A percentile compares a stretch with the other conserved stretches of the same genome.
phyloP scores from a whole-genome alignment of 371 early-diverging fungal species.

The Rhizomucor pusillus region DNA sequence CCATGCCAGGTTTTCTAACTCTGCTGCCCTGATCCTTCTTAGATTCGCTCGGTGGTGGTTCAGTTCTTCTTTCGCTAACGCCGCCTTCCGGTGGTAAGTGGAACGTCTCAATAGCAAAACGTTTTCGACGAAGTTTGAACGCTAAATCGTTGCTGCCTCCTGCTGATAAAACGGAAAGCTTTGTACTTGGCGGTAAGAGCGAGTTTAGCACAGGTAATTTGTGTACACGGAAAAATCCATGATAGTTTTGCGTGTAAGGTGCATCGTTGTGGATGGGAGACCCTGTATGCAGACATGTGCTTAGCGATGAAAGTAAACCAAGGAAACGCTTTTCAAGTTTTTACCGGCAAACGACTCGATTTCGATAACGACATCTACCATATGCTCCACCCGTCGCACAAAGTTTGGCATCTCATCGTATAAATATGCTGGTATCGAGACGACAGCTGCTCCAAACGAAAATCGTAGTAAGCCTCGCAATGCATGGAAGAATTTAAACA shows the following conservation, averaged over 20 bases:
- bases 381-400: slow-evolving; percentile 76
- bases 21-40: slow-evolving; percentile 14
- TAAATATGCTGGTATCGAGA: slow-evolving; percentile 82
- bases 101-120: slow-evolving; percentile 89
- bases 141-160: slow-evolving; percentile 74
- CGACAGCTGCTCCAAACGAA: slow-evolving; percentile 73
- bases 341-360: slow-evolving; percentile 92
- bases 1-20: slow-evolving; percentile 11
- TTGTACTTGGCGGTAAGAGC: slow-evolving; percentile 70
- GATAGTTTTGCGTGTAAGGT: slow-evolving; percentile 70
- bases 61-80: slow-evolving; percentile 65
- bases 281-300: slow-evolving; percentile 24
- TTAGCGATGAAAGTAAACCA: not conserved
- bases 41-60: slow-evolving; percentile 23
- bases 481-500: slow-evolving; percentile 72
- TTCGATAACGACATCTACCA: slow-evolving; percentile 84
- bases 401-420: slow-evolving; percentile 58
- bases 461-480: slow-evolving; percentile 76
- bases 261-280: slow-evolving; percentile 43
- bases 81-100: slow-evolving; percentile 91
- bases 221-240: slow-evolving; percentile 87
- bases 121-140: slow-evolving; percentile 83
- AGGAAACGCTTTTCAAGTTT: not conserved
- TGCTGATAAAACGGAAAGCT: slow-evolving; percentile 64
- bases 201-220: slow-evolving; percentile 79